Evolutionary conservation across 805 yeast species (phyloP), one percentile per base, ranked within the genome.

Genomic region (Barnettozyma siamensis): DNA sequence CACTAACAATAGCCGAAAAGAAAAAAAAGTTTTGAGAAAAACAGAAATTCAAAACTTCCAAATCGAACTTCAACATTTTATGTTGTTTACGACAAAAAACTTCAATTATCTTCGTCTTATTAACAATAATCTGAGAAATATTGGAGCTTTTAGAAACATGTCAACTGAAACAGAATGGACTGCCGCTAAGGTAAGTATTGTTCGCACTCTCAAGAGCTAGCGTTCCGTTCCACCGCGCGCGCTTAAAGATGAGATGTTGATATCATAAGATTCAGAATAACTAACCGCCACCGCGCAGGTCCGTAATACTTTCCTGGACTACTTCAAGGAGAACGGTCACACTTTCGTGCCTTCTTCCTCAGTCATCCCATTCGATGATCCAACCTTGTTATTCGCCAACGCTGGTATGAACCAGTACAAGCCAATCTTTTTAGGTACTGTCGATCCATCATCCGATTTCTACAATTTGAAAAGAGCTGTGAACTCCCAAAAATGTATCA

Each of bases 381-480:
- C 99, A 39, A 91, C 98, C 20, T 74, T 93, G 47, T 71, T 93
- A 48, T 93, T 93, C 61, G 95, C 99, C 60, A 93, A 93, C 62
- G 99, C 99, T 45, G 99, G 98, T 67, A 93, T 93, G 99, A 93
- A 93, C 69, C 99, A 93, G 71, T 93, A 89, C 67, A 93, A 93
- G 66, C 96, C 99, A 12, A 93, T 93, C 54, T 93, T 93, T 64
- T 72, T 89, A 58, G 99, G 99, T 41, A 89, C 97, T 9, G 97
- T 88, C 35, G 98, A 93, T 55, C 99, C 99, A 26, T 71, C 91
- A 18, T 81, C 93, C 33, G 93, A 88, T 37, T 84, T 91, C 58
- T 82, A 88, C 54, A 70, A 72, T 49, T 73, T 93, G 64, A 87
- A 83, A 59, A 76, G 96, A 52, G 96, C 99, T 37, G 83, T 78